Conservation (phyloP, 176 grass and related monocot species). For the Canna indica region DNA sequence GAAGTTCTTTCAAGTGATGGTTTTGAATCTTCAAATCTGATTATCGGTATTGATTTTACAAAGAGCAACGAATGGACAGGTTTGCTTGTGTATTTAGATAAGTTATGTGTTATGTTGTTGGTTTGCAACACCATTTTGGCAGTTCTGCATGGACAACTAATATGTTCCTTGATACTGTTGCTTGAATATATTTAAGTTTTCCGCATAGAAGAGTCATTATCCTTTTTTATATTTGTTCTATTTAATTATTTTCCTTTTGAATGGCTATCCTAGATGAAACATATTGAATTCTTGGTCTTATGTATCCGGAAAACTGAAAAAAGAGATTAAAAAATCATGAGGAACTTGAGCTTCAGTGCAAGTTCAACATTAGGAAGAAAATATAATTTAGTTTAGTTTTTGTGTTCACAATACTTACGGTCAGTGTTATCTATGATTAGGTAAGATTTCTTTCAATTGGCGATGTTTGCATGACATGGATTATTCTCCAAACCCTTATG, state of each 20-base stretch:
- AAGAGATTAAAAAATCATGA: neutral
- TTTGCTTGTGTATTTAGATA: neutral
- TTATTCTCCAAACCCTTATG: constrained; percentile 29
- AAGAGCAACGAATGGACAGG: constrained; percentile 58
- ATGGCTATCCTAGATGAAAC: neutral
- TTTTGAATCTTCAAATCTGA: constrained; percentile 45
- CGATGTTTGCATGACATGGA: constrained; percentile 35
- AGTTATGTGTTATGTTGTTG: too few species aligned
- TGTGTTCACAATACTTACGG: neutral
- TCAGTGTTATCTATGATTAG: neutral
- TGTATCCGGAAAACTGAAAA: neutral
- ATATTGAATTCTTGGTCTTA: neutral
- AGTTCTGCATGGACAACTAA: neutral
- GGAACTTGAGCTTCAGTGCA: neutral
- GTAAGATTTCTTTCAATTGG: constrained; percentile 28
- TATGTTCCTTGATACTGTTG: neutral
- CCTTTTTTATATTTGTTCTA: neutral
- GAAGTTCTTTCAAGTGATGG: constrained; percentile 16
- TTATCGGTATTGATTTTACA: constrained; percentile 53
- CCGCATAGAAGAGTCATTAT: neutral
- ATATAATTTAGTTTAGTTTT: neutral
- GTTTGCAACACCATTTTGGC: neutral
- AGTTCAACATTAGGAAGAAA: neutral
- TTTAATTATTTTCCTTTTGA: neutral
- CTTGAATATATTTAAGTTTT: neutral